A percentile compares a stretch with the other conserved stretches of the same genome.
These are phyloP conservation scores for Forsythia suspensa DNA, from an alignment of 257 asterid genomes.

Conservation along the genomic window DNA sequence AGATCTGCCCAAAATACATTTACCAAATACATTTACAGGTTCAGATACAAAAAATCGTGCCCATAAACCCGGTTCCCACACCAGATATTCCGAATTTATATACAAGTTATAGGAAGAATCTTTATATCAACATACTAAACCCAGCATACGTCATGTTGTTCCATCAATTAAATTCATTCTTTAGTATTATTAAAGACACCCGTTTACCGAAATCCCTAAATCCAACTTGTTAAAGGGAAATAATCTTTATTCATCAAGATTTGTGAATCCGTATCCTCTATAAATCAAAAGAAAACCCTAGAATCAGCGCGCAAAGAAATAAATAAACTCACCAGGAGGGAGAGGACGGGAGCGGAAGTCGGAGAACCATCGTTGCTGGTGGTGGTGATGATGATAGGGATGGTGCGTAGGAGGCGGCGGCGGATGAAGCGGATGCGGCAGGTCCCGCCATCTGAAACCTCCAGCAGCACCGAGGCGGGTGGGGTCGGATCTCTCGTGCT, in stretches of 20 bases:
- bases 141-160: not conserved
- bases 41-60: not conserved
- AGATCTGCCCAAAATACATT: conserved; percentile 49
- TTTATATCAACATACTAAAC: conserved; percentile 14
- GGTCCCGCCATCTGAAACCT: conserved; percentile 79
- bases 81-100: conserved; percentile 5
- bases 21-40: not conserved
- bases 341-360: conserved; percentile 71
- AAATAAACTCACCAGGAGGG: conserved; percentile 61
- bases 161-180: not conserved
- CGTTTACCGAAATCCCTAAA: not conserved
- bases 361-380: conserved; percentile 61
- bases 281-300: conserved; percentile 8
- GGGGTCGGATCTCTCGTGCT: conserved; percentile 74
- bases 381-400: conserved; percentile 26
- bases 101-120: conserved; percentile 4
- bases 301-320: not conserved
- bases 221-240: not conserved
- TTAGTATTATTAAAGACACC: not conserved
- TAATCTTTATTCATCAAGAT: not conserved
- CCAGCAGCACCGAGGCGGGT: conserved; percentile 55
- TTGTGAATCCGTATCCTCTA: not conserved
- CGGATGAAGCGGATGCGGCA: conserved; percentile 39
- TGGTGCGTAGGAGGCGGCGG: conserved; percentile 53
- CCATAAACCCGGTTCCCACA: conserved; percentile 15